Conservation (phyloP, 139 green algal species). For the Haematococcus lacustris region DNA sequence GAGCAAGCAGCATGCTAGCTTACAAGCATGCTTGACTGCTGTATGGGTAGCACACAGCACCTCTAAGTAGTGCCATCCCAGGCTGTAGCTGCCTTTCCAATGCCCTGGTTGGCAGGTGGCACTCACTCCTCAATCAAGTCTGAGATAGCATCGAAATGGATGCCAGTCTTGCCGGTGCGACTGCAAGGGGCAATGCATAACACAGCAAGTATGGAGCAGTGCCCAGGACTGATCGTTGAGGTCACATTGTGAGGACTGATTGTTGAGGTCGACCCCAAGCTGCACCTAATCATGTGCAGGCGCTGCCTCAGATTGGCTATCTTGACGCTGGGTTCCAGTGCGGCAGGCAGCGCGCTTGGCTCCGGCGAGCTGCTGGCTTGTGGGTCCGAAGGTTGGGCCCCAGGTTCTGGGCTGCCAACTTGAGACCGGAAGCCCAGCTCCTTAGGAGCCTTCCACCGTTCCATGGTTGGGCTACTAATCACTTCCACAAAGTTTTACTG, state of each 20-base stretch:
- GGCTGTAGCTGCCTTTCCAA: background rate
- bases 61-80: background rate
- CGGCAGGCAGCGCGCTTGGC: too few relatives aligned
- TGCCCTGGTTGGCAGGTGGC: background rate
- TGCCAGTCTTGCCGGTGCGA: background rate
- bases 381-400: too few relatives aligned
- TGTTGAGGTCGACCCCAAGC: background rate
- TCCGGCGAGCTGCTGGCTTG: too few relatives aligned
- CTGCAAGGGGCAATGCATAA: background rate
- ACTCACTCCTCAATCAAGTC: constrained; percentile 10
- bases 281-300: background rate
- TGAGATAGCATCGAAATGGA: constrained; percentile 2
- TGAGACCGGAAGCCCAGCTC: too few relatives aligned
- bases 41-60: background rate
- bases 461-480: too few relatives aligned
- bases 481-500: too few relatives aligned
- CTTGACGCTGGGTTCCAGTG: background rate
- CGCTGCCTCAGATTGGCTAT: background rate
- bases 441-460: too few relatives aligned
- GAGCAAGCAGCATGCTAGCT: background rate
- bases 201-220: background rate
- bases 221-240: background rate
- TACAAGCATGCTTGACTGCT: background rate
- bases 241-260: background rate
- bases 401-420: too few relatives aligned